Conservation (phyloP, 257 asterid genomes). For the Capsicum rhomboideum region DNA sequence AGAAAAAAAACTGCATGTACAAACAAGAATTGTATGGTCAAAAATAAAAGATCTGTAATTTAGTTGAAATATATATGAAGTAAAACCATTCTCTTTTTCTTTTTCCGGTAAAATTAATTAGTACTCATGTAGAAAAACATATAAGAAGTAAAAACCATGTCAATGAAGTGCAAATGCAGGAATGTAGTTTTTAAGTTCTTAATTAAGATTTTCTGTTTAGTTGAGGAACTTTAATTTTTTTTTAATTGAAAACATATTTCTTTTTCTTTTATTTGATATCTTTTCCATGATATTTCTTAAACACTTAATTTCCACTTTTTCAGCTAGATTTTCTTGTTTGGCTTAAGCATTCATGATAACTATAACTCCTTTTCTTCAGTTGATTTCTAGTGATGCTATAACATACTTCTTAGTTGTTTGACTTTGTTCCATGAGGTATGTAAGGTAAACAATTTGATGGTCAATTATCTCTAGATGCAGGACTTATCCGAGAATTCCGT, state of each 20-base stretch:
- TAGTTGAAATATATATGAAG: neutral
- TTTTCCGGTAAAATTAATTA: neutral
- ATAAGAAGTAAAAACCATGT: neutral
- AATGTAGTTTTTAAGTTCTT: neutral
- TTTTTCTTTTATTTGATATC: neutral
- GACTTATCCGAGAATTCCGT: conserved; percentile 69
- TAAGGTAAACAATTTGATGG: neutral
- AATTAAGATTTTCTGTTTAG: neutral
- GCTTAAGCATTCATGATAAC: neutral
- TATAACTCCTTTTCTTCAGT: neutral
- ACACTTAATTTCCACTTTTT: neutral
- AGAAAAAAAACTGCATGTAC: neutral
- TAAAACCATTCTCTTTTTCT: neutral
- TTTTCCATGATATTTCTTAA: neutral
- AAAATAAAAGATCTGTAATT: neutral
- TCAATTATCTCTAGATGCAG: conserved; percentile 39
- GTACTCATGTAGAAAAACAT: neutral
- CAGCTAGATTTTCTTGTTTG: neutral
- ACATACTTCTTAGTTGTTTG: neutral
- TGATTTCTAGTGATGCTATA: neutral
- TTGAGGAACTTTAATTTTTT: neutral
- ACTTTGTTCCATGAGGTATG: neutral
- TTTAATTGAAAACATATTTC: neutral
- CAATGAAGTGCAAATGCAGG: neutral
- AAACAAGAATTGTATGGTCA: neutral